These are phyloP conservation scores for Tylopilus cervinicoccineus DNA, from an alignment of 768 basidiomycete species.

Conservation along the genomic window DNA sequence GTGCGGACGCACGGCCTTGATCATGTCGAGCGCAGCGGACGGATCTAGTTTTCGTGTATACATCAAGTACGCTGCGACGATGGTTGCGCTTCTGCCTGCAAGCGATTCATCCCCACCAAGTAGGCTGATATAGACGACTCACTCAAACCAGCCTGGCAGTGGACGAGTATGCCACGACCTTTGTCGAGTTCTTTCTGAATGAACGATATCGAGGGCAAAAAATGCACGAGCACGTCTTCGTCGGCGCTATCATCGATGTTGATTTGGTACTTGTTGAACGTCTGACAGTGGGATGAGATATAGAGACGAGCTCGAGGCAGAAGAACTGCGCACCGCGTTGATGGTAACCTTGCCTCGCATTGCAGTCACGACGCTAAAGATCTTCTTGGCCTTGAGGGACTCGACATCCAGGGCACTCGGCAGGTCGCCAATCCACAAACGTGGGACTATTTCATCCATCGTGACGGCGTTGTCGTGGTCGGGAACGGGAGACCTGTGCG, in stretches of 20 bases:
- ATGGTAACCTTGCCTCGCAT: slow-evolving; percentile 69
- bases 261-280: slow-evolving; percentile 76
- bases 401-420: slow-evolving; percentile 61
- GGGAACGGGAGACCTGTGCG: no score
- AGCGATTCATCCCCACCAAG: slow-evolving; percentile 5
- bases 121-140: slow-evolving; percentile 29
- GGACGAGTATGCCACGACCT: slow-evolving; percentile 75
- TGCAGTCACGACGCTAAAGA: slow-evolving; percentile 68
- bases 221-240: slow-evolving; percentile 73
- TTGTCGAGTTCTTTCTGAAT: slow-evolving; percentile 77
- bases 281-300: slow-evolving; percentile 39
- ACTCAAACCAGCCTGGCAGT: slow-evolving; percentile 91
- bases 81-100: slow-evolving; percentile 76
- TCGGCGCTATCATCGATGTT: slow-evolving; percentile 72
- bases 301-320: background rate
- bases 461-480: slow-evolving; percentile 1
- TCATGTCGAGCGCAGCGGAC: slow-evolving; percentile 61
- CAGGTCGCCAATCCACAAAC: slow-evolving; percentile 84
- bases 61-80: slow-evolving; percentile 90
- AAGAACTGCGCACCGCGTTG: slow-evolving; percentile 46
- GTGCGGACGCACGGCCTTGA: slow-evolving; percentile 60
- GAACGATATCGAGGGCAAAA: slow-evolving; percentile 78
- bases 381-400: slow-evolving; percentile 62
- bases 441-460: slow-evolving; percentile 78
- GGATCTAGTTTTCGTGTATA: slow-evolving; percentile 55